Percentiles rank a stretch among this genome's conserved stretches.
Evolutionary conservation across 345 rosid genomes (phyloP).

Genomic region (Ailanthus altissimus): DNA sequence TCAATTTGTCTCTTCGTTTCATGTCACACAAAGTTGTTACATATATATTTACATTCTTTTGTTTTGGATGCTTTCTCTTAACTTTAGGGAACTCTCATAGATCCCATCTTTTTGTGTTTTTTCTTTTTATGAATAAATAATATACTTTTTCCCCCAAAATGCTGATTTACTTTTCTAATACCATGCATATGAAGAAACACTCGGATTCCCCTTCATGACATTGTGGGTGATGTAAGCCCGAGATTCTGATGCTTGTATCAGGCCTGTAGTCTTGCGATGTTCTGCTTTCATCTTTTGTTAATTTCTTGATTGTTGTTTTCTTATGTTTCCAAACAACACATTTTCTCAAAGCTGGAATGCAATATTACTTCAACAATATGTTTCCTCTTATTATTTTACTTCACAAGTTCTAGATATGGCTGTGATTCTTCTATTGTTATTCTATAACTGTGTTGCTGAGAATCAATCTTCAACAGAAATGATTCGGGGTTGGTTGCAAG

Average conservation of each 20-base stretch:
- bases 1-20: not conserved
- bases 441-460: not conserved
- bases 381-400: not conserved
- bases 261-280: not conserved
- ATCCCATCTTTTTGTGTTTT: not conserved
- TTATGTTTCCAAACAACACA: no score
- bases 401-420: not conserved
- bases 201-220: constrained; percentile 78
- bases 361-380: not conserved
- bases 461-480: not conserved
- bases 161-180: not conserved
- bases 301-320: no score
- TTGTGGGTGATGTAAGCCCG: constrained; percentile 60
- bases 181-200: constrained; percentile 51
- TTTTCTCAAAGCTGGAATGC: not conserved
- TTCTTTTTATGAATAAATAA: not conserved
- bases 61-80: not conserved
- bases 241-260: constrained; percentile 51
- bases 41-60: not conserved
- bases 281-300: not conserved
- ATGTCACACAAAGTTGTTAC: not conserved
- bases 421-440: not conserved
- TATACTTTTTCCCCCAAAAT: not conserved
- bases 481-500: not conserved
- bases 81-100: not conserved